A percentile compares a stretch with the other conserved stretches of the same genome.
These are phyloP conservation scores for Sphenostylis stenocarpa DNA, from an alignment of 306 rosid species.

Conservation along the genomic window DNA sequence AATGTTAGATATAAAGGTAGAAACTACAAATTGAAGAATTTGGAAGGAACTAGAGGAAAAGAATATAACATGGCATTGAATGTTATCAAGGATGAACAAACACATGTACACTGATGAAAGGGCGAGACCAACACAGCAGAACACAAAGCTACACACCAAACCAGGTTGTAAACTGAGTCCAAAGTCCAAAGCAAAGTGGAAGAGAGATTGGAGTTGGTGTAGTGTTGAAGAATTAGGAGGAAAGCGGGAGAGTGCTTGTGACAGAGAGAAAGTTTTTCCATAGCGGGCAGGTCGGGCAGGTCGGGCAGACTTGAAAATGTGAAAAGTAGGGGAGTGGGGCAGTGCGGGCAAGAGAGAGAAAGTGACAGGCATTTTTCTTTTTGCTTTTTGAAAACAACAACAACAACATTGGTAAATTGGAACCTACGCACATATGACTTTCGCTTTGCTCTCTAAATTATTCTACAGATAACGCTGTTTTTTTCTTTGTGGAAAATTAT, in stretches of 20 bases:
- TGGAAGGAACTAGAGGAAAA: conserved; percentile 16
- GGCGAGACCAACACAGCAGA: background rate
- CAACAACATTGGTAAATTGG: conserved; percentile 13
- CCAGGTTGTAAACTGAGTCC: background rate
- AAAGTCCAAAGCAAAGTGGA: conserved; percentile 14
- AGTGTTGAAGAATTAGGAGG: background rate
- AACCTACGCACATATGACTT: conserved; percentile 31
- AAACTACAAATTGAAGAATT: conserved; percentile 11
- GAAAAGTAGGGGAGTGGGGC: conserved; percentile 31
- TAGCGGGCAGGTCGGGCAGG: conserved; percentile 44
- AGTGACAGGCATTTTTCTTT: conserved; percentile 31
- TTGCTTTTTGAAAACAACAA: conserved; percentile 30
- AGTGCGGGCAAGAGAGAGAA: conserved; percentile 44
- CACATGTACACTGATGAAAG: conserved; percentile 1
- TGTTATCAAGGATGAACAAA: conserved; percentile 24
- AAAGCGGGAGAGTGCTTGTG: conserved; percentile 40
- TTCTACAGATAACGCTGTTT: conserved; percentile 31
- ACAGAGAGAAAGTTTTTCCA: conserved; percentile 40
- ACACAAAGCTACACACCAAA: background rate
- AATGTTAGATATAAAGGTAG: background rate
- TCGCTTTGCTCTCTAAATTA: conserved; percentile 20
- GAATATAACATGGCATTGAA: background rate
- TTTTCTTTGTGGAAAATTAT: conserved; percentile 31
- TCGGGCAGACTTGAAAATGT: conserved; percentile 38
- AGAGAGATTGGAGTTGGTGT: conserved; percentile 11